Conservation (phyloP, 192 early-diverging fungal genomes). For the Podila minutissima region DNA sequence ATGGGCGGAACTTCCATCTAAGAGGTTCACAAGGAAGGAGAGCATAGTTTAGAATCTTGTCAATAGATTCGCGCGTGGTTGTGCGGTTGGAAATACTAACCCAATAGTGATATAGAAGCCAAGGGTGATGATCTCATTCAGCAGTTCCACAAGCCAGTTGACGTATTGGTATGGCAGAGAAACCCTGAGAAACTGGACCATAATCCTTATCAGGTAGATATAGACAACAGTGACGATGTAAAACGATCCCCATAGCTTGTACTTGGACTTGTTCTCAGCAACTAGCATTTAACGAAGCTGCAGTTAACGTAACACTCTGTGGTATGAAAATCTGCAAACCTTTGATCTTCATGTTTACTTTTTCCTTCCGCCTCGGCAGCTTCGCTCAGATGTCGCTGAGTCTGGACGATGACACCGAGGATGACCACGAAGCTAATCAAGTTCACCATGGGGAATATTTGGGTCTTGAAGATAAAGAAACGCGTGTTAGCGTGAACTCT, state of each 20-base stretch:
- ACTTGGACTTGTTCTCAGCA: constrained; percentile 55
- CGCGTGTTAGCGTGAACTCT: neutral
- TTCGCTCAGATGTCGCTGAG: constrained; percentile 55
- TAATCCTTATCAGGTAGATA: constrained; percentile 59
- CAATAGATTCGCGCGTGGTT: neutral
- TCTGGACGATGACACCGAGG: constrained; percentile 63
- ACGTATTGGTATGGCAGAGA: constrained; percentile 61
- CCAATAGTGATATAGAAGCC: constrained; percentile 61
- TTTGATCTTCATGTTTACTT: constrained; percentile 30
- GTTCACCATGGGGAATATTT: constrained; percentile 58
- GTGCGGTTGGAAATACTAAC: constrained; percentile 20
- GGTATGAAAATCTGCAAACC: too few relatives aligned
- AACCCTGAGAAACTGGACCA: constrained; percentile 57
- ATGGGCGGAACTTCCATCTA: constrained; percentile 61
- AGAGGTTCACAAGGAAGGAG: constrained; percentile 15
- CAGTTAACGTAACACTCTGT: neutral
- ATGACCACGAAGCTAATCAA: constrained; percentile 57
- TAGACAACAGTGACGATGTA: constrained; percentile 62
- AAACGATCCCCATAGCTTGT: constrained; percentile 65
- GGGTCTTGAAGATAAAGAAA: constrained; percentile 19
- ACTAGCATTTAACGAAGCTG: constrained; percentile 18
- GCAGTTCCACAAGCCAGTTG: constrained; percentile 59
- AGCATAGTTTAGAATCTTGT: neutral
- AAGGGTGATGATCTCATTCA: constrained; percentile 58
- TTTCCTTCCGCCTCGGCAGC: constrained; percentile 61